Evolutionary conservation across 768 basidiomycete species (phyloP), one percentile per base, ranked within the genome.

Genomic region (Suillus americanus): DNA sequence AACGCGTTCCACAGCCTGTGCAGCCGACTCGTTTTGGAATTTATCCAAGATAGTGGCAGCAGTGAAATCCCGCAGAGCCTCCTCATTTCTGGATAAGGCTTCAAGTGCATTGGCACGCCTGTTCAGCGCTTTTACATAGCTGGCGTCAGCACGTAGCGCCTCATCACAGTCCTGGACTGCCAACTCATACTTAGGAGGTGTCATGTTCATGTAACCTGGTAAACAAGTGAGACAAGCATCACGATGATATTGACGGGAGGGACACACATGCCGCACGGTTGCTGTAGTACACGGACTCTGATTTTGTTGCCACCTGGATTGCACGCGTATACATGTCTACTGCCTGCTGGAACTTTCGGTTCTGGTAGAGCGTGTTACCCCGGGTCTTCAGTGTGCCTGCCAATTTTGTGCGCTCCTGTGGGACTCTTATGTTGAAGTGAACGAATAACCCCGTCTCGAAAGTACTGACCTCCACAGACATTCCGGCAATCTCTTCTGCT

Each of bases 11-110:
- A 99, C 94, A 0, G 92, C 81, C 61, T 87, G 83, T 5, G 91
- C 86, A 2, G 95, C 90, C 1, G 79, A 69, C 66, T 91, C 86
- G 72, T 96, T 94, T 73, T 89, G 84, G 86, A 99, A 97, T 71
- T 90, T 89, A 76, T 96, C 94, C 48, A 99, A 84, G 68, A 99
- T 97, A 18, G 96, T 95, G 0, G 92, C 89, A n/a, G 97, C 94
- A 0, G 97, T 98, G 81, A 89, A 99, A 76, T 99, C 97, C 71
- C 92, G 83, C 43, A 97, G 72, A 38, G 96, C 84, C 56, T 95
- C 91, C 66, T 93, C 86, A 53, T 83, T 86, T 43, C 87, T 81
- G 23, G 85, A 86, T 28, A 98, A 83, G 9, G 84, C 83, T 71
- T 99, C 97, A 33, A 91, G 79, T 3, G 96, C 97, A 41, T 84